Conservation (phyloP, 495 filamentous ascomycete genomes). For the Opeltia flavorubescens region DNA sequence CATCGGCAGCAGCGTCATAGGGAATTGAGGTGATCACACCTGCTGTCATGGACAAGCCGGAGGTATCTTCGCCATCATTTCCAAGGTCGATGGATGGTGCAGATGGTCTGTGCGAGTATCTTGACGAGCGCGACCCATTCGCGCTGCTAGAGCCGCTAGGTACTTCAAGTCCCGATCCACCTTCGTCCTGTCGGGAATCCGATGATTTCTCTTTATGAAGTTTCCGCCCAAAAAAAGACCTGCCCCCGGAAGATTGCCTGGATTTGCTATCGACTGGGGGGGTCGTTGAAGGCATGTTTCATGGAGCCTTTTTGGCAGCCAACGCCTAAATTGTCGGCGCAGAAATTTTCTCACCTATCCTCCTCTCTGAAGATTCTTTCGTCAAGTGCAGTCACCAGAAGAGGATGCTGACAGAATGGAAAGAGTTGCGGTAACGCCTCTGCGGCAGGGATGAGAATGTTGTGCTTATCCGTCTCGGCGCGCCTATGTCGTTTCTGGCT, state of each 20-base stretch:
- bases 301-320: neutral
- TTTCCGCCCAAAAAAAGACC: slow-evolving; percentile 76
- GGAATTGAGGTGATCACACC: slow-evolving; percentile 83
- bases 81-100: slow-evolving; percentile 51
- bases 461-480: neutral
- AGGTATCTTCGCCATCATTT: slow-evolving; percentile 29
- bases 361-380: slow-evolving; percentile 1
- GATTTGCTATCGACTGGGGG: slow-evolving; percentile 55
- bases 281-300: slow-evolving; percentile 37
- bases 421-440: neutral
- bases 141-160: slow-evolving; percentile 37
- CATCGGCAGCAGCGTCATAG: slow-evolving; percentile 62
- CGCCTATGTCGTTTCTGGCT: neutral
- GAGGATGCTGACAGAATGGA: neutral
- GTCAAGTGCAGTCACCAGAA: neutral
- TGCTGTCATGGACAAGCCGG: slow-evolving; percentile 58
- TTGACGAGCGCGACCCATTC: slow-evolving; percentile 57
- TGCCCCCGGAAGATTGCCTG: slow-evolving; percentile 68
- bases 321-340: neutral
- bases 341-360: too few species aligned
- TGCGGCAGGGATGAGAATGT: neutral
- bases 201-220: slow-evolving; percentile 57
- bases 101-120: slow-evolving; percentile 71
- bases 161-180: slow-evolving; percentile 35
- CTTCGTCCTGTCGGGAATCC: slow-evolving; percentile 36